Percentiles rank a stretch among this genome's conserved stretches.
Conservation (phyloP, 306 rosid genomes). For the Prunus armeniaca region DNA sequence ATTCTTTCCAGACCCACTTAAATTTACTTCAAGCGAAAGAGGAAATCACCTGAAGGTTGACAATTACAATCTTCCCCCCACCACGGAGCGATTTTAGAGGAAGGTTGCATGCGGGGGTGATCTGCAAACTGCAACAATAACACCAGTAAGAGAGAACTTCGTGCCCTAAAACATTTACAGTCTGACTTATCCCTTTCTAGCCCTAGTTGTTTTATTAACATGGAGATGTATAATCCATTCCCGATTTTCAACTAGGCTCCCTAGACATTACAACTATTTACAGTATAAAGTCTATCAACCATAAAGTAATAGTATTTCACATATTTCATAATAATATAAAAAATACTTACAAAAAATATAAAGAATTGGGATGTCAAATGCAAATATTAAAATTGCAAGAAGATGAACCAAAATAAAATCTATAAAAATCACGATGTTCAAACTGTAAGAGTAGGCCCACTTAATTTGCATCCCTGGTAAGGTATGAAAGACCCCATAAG, state of each 20-base stretch:
- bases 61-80: constrained; percentile 92
- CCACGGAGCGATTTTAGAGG: constrained; percentile 90
- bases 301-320: background rate
- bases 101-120: constrained; percentile 98
- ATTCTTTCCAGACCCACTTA: too few relatives aligned
- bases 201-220: background rate
- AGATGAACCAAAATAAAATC: background rate
- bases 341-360: background rate
- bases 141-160: constrained; percentile 1
- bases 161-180: background rate
- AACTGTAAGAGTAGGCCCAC: background rate
- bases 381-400: background rate
- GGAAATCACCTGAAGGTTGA: constrained; percentile 85
- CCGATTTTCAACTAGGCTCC: background rate
- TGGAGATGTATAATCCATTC: background rate
- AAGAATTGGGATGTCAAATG: background rate
- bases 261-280: background rate
- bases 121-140: constrained; percentile 73
- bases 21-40: background rate
- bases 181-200: background rate
- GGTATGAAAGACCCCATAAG: background rate
- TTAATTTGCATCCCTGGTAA: background rate
- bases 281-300: background rate
- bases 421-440: background rate
- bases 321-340: background rate